These are phyloP conservation scores for Mucor lusitanicus DNA, from an alignment of 371 early-diverging fungal genomes.

Conservation along the genomic window DNA sequence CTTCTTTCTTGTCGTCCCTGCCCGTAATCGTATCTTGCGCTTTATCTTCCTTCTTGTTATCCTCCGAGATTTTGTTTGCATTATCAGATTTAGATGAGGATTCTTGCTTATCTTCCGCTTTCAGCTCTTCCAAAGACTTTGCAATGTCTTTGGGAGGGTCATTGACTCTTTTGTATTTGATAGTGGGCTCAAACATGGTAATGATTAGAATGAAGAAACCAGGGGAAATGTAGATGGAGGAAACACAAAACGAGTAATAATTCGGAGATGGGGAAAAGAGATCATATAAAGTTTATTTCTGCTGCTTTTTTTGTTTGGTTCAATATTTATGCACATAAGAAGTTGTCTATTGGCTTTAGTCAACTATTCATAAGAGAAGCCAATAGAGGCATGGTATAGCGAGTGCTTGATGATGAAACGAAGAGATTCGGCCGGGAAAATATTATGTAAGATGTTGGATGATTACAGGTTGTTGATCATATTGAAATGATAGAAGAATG, in stretches of 20 bases:
- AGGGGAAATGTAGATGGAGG: neutral
- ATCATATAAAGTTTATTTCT: neutral
- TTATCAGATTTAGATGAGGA: neutral
- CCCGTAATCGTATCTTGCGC: neutral
- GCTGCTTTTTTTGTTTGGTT: conserved; percentile 4
- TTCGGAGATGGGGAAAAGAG: conserved; percentile 2
- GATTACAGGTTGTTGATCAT: neutral
- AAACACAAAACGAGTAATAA: neutral
- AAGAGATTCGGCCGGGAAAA: conserved; percentile 2
- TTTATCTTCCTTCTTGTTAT: neutral
- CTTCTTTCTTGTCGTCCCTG: neutral
- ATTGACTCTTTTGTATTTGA: conserved; percentile 42
- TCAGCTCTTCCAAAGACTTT: neutral
- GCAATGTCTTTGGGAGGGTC: conserved; percentile 7
- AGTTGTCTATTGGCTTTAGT: neutral
- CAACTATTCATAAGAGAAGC: neutral
- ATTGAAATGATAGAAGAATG: neutral
- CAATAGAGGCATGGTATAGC: neutral
- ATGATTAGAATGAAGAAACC: neutral
- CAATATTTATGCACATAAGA: neutral
- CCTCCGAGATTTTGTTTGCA: neutral
- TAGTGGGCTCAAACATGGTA: conserved; percentile 47
- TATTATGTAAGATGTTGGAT: neutral
- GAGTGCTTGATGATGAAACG: neutral
- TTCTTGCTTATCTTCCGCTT: neutral